phyloP scores from a whole-genome alignment of 352 stramenopile species.

The Plasmopara halstedii region DNA sequence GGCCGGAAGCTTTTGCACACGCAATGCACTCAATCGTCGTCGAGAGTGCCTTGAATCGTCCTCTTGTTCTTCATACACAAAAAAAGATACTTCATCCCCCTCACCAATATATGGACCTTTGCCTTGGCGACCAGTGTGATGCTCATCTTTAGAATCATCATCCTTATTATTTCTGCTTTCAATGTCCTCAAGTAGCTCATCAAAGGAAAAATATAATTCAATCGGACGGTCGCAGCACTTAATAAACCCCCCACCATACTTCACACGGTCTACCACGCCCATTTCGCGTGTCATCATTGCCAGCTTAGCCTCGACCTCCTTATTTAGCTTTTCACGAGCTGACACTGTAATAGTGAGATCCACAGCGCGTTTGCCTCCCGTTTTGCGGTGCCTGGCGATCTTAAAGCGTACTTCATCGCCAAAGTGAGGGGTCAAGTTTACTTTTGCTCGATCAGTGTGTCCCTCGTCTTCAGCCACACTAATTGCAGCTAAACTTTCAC shows the following conservation, averaged over 20 bases:
- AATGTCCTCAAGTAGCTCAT: constrained; percentile 43
- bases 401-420: constrained; percentile 69
- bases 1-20: constrained; percentile 50
- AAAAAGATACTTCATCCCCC: constrained; percentile 75
- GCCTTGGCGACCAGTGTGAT: constrained; percentile 2
- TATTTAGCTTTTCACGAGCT: constrained; percentile 51
- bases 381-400: constrained; percentile 65
- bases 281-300: constrained; percentile 43
- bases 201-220: constrained; percentile 66
- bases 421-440: constrained; percentile 34
- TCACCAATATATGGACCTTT: constrained; percentile 34
- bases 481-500: constrained; percentile 28
- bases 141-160: constrained; percentile 3
- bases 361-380: constrained; percentile 52
- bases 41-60: constrained; percentile 26
- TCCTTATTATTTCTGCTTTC: constrained; percentile 19
- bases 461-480: constrained; percentile 17
- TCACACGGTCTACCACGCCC: constrained; percentile 53
- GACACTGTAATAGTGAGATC: constrained; percentile 51
- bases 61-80: constrained; percentile 62
- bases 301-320: constrained; percentile 64
- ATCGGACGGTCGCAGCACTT: constrained; percentile 58
- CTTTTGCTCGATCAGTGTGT: constrained; percentile 3
- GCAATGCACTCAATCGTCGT: constrained; percentile 49
- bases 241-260: constrained; percentile 59